These are phyloP conservation scores for Evernia prunastri DNA, from an alignment of 495 filamentous ascomycete genomes.

Conservation along the genomic window DNA sequence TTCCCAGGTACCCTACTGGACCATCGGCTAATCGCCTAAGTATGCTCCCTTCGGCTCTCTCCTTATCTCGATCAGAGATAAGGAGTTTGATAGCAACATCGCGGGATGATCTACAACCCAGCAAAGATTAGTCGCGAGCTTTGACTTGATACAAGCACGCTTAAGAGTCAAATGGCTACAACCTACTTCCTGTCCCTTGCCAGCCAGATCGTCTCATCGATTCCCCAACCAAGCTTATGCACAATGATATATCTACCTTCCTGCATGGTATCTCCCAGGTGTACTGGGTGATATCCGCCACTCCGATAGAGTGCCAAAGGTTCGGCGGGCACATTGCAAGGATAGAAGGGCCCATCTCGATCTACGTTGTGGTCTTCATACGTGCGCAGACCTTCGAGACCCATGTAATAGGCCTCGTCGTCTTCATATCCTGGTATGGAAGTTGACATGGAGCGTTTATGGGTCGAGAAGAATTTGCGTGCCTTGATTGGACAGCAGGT, in stretches of 20 bases:
- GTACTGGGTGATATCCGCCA: constrained; percentile 43
- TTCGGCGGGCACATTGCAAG: not conserved
- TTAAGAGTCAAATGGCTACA: not conserved
- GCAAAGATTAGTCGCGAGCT: not conserved
- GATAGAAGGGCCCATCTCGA: not conserved
- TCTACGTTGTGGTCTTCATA: not conserved
- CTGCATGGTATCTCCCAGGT: constrained; percentile 27
- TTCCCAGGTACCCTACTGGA: not conserved
- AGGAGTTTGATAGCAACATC: not conserved
- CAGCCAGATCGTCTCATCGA: not conserved
- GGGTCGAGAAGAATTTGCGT: not conserved
- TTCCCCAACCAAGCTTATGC: not conserved
- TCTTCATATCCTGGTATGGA: not conserved
- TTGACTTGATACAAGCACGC: not conserved
- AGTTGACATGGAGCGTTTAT: not conserved
- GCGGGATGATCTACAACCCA: not conserved
- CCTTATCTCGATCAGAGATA: not conserved
- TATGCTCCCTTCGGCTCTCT: not conserved
- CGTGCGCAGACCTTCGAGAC: not conserved
- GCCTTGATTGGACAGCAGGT: not conserved
- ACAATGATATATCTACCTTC: not conserved
- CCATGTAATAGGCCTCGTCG: not conserved
- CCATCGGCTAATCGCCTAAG: not conserved
- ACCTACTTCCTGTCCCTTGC: not conserved
- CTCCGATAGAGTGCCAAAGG: constrained; percentile 27